Base-by-base conservation (phyloP, 805 yeast genomes). In the Saturnispora saitoi region DNA sequence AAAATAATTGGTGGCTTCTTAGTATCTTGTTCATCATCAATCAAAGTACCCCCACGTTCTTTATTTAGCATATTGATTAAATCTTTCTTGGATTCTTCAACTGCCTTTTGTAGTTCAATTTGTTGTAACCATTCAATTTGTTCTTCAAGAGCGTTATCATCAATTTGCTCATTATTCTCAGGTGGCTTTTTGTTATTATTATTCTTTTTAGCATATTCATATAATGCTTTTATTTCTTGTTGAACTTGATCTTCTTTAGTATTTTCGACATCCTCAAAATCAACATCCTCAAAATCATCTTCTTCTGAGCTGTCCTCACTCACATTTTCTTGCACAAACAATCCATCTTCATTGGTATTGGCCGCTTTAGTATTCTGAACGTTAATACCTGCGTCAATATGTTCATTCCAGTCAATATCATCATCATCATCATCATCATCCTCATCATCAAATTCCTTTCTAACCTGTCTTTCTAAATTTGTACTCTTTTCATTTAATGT, bases 1-100 rank as follows among this genome's bases (percentile, higher is more conserved):
- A 57, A 49, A 32, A 56, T 56, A 17, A 56, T 45, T 1, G 64
- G 60, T 1, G 57, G 56, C 10, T 56, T 56, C 24, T 48, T 51
- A 3, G 48, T 48, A 7, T 45, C 28, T 3, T 24, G 19, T 4
- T 5, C 3, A 34, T 15, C 9, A n/a, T 24, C 47, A 43, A 29
- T 30, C 17, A 34, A 29, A 24, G 19, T 30, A 2, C 45, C 51
- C 24, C 7, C 19, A 9, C 36, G 40, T 34, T 66, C 53, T 28
- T 62, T 59, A 24, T 63, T 56, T 45, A 63, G 49, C 49, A 65
- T 48, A 4, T 53, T 46, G 12, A 57, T 45, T 31, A 70, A 69
- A 32, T 78, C 81, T 47, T 60, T 55, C 49, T 73, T 72, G 2
- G 78, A 74, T 32, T 63, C 66, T 43, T 70, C 74, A 37, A 78